Evolutionary conservation across 495 filamentous ascomycete genomes (phyloP), one percentile per base, ranked within the genome.

Genomic region (Echria macrotheca): DNA sequence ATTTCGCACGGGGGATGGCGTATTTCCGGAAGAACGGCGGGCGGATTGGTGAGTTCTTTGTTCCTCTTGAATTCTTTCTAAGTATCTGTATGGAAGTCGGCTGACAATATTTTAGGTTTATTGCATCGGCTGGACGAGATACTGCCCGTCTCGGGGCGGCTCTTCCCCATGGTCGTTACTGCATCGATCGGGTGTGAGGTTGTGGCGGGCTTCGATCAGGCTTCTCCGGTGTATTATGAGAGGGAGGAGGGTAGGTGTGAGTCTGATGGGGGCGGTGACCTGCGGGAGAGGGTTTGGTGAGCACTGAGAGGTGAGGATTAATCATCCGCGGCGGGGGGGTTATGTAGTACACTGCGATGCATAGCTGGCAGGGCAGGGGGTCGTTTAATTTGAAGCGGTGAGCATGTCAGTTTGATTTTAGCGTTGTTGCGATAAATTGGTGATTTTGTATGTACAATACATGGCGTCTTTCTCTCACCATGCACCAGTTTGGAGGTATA

Each of bases 1-100:
- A 46, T 32, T 5, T 36, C 6, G 28, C 44, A 2, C 21, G 18
- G 18, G 44, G 44, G 8, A 17, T 46, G 15, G 26, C 26, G 44
- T 46, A 46, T 23, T 46, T 33, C 17, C 29, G 44, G 11, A 33
- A 36, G 18, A 46, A 46, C 11, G 29, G 44, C 15, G 8, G 12
- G 17, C 15, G 28, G 44, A 46, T 46, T 10, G 44, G 41, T 44
- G 11, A 21, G 41, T 21, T 6, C 17, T 17, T 10, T 3, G 5
- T n/a, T 5, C 32, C 31, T 11, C 31, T 35, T 11, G 17, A 11
- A 35, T 35, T n/a, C 12, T 5, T 15, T 36, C 5, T 4, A n/a
- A 17, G n/a, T n/a, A n/a, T n/a, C n/a, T n/a, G n/a, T n/a, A n/a
- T n/a, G n/a, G n/a, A 6, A 17, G n/a, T 5, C 4, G 4, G 18